Percentiles rank a stretch among this genome's conserved stretches.
phyloP scores from a whole-genome alignment of 352 stramenopile species.

The Lagenidium giganteum region DNA sequence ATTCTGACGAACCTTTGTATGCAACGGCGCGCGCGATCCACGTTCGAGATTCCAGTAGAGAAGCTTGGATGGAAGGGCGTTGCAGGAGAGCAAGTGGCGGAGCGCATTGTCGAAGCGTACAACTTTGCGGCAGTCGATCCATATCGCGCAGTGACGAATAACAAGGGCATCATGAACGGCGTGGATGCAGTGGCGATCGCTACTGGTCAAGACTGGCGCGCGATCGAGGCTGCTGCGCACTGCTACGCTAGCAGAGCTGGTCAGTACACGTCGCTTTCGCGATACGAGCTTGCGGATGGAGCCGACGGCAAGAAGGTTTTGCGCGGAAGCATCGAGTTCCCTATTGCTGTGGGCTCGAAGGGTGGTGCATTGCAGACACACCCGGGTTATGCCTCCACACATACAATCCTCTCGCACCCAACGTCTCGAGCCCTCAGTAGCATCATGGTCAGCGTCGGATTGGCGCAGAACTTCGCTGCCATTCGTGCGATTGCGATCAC shows the following conservation, averaged over 20 bases:
- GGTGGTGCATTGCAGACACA: constrained; percentile 79
- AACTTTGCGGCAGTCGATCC: constrained; percentile 82
- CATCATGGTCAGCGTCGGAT: constrained; percentile 75
- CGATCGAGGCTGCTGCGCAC: constrained; percentile 78
- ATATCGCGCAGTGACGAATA: constrained; percentile 83
- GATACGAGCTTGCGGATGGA: constrained; percentile 47
- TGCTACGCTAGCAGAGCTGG: constrained; percentile 76
- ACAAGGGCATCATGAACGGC: constrained; percentile 90
- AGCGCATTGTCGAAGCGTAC: constrained; percentile 78
- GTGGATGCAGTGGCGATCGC: constrained; percentile 77
- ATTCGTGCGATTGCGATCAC: constrained; percentile 82
- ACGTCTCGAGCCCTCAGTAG: constrained; percentile 52
- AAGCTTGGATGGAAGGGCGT: constrained; percentile 82
- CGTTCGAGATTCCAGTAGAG: constrained; percentile 66
- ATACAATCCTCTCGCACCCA: constrained; percentile 72
- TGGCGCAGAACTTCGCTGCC: constrained; percentile 85
- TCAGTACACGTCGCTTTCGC: constrained; percentile 76
- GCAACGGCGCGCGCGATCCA: constrained; percentile 60
- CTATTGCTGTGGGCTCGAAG: constrained; percentile 78
- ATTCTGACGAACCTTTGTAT: constrained; percentile 90
- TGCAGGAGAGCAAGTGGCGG: constrained; percentile 62
- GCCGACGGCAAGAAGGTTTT: constrained; percentile 42
- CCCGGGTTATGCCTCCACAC: constrained; percentile 68
- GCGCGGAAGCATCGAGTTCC: constrained; percentile 69
- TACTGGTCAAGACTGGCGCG: constrained; percentile 82